phyloP scores from a whole-genome alignment of 1,139 yeast genomes.

The Debaryomyces coudertii region DNA sequence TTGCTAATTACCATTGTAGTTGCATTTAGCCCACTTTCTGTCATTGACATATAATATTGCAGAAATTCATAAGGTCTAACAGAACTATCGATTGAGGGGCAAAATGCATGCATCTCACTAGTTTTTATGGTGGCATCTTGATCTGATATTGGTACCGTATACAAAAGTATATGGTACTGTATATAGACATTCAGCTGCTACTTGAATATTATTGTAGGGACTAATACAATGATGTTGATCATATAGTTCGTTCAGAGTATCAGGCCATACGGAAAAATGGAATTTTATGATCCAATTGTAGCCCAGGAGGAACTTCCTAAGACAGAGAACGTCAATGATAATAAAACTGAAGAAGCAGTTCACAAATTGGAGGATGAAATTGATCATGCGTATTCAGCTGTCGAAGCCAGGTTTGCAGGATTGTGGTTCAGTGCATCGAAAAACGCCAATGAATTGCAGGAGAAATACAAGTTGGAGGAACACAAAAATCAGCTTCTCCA shows the following conservation, averaged over 20 bases:
- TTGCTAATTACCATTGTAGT: no score
- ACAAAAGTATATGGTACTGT: not conserved
- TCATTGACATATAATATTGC: no score
- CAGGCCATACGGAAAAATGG: constrained; percentile 24
- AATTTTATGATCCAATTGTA: constrained; percentile 36
- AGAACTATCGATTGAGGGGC: no score
- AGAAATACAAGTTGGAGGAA: constrained; percentile 44
- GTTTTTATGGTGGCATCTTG: no score
- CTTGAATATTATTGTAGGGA: not conserved
- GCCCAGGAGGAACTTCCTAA: constrained; percentile 21
- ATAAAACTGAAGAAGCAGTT: constrained; percentile 50
- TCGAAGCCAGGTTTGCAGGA: constrained; percentile 46
- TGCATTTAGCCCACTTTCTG: no score
- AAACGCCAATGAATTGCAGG: constrained; percentile 36
- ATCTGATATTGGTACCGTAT: no score
- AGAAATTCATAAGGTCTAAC: no score
- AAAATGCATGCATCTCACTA: no score
- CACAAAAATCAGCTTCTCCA: constrained; percentile 38
- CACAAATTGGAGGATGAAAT: constrained; percentile 55
- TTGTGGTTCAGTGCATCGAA: constrained; percentile 42
- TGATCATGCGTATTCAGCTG: constrained; percentile 51
- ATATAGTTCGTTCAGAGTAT: not conserved
- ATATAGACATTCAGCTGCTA: not conserved
- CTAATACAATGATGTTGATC: not conserved
- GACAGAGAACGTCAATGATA: constrained; percentile 14